phyloP scores from a whole-genome alignment of 78 protist species.

The Dictyostelium purpureum region DNA sequence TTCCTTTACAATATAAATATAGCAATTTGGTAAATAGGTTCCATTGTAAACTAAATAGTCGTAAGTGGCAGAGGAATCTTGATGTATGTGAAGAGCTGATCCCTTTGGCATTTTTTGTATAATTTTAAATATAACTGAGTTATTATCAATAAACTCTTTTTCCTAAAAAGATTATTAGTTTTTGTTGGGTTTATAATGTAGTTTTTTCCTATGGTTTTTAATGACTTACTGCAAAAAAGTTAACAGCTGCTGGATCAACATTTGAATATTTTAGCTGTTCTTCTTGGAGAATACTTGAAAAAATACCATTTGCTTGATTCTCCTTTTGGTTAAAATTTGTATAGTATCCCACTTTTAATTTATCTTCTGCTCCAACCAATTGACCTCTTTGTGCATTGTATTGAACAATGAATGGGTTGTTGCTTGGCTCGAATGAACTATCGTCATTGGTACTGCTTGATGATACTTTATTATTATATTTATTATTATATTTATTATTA shows the following conservation, averaged over 20 bases:
- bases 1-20: constrained; percentile 22
- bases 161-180: not conserved
- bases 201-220: not conserved
- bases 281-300: constrained; percentile 6
- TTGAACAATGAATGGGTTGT: not conserved
- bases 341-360: not conserved
- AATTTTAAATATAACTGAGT: constrained; percentile 4
- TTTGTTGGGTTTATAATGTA: not conserved
- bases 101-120: constrained; percentile 65
- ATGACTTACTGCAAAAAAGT: constrained; percentile 40
- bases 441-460: not conserved
- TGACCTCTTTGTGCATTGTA: not conserved
- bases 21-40: constrained; percentile 61
- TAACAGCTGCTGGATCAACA: constrained; percentile 45
- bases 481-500: not conserved
- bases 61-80: constrained; percentile 35
- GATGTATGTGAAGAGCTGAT: constrained; percentile 41
- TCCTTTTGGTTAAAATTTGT: constrained; percentile 16
- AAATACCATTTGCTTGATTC: constrained; percentile 32
- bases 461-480: not conserved
- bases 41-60: constrained; percentile 40
- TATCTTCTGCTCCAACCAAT: constrained; percentile 10
- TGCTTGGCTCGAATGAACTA: not conserved
- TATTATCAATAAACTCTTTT: not conserved
- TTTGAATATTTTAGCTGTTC: constrained; percentile 43